Evolutionary conservation across 2,329 filamentous ascomycete genomes (phyloP), one percentile per base, ranked within the genome.

Genomic region (Clonostachys rhizophaga): DNA sequence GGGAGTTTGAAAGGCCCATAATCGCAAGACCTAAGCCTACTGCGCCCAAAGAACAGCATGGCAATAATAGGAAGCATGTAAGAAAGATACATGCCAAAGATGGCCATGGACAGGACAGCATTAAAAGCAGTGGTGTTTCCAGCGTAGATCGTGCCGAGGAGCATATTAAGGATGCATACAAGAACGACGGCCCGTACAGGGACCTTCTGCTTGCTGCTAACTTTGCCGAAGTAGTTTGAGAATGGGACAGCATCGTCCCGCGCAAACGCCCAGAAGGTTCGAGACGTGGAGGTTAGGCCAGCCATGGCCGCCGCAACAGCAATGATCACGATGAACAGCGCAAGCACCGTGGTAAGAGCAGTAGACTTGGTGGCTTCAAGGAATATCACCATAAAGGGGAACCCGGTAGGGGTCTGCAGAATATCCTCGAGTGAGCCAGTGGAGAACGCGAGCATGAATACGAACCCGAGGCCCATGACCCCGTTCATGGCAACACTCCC

Each of bases 81-180:
- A 5, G 71, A 73, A 0, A 64, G 55, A 49, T 75, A 75, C 44
- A 74, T 54, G 3, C 66, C 64, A 5, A 72, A 63, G 39, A 75
- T 65, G 0, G 65, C 58, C 62, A 73, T 68, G 2, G 65, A 67
- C 0, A 69, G 52, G 14, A 71, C 54, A 1, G 68, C 70, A 30
- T 47, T 71, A 49, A 68, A 69, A 1, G 70, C 68, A 0, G 70
- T 71, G 1, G 54, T 58, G 47, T 67, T 67, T n/a, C 68, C 71
- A 2, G 68, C 54, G 40, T 70, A 71, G 48, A 72, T 67, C 39
- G 71, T 54, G 0, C 63, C 63, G 2, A 66, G 59, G 0, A 63
- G 42, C 35, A 60, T 52, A 44, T 65, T 58, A 0, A 66, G 48
- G 5, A 53, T 41, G 1, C 53, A 54, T 2, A 61, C 54, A 0